These are phyloP conservation scores for Lotmaria passim DNA, from an alignment of 208 protist genomes.

Conservation along the genomic window DNA sequence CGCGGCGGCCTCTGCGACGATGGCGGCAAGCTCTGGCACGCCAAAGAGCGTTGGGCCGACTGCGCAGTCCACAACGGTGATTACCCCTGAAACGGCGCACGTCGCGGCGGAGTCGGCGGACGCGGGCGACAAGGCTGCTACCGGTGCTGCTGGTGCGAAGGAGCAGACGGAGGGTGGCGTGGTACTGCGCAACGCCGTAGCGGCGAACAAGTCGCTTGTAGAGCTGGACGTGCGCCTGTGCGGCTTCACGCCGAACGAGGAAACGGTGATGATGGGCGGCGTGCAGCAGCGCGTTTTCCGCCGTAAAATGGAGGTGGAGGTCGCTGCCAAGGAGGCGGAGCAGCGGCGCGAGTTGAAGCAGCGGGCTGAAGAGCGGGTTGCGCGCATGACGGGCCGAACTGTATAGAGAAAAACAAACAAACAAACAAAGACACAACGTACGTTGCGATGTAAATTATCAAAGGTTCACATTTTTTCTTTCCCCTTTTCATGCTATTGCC, in stretches of 20 bases:
- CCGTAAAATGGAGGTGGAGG: conserved; percentile 27
- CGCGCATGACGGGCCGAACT: conserved; percentile 25
- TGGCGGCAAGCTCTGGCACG: background rate
- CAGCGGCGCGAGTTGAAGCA: conserved; percentile 29
- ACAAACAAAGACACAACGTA: background rate
- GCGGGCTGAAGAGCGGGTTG: conserved; percentile 28
- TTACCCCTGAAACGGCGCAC: background rate
- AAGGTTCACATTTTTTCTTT: background rate
- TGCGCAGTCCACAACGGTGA: conserved; percentile 10
- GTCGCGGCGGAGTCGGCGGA: background rate
- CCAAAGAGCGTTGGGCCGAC: background rate
- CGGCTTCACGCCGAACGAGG: conserved; percentile 47
- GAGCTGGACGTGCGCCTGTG: conserved; percentile 73
- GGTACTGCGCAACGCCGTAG: conserved; percentile 50
- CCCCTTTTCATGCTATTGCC: background rate
- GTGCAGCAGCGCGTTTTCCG: conserved; percentile 43
- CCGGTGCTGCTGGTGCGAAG: background rate
- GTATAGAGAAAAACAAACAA: conserved; percentile 4
- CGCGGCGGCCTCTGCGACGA: conserved; percentile 12
- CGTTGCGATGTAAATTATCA: conserved; percentile 4
- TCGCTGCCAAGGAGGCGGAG: conserved; percentile 33
- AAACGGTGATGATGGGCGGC: conserved; percentile 44
- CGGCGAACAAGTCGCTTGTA: conserved; percentile 54
- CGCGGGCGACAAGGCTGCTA: background rate
- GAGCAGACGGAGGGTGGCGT: conserved; percentile 39